Evolutionary conservation across 306 rosid species (phyloP), one percentile per base, ranked within the genome.

Genomic region (Quercus alba): DNA sequence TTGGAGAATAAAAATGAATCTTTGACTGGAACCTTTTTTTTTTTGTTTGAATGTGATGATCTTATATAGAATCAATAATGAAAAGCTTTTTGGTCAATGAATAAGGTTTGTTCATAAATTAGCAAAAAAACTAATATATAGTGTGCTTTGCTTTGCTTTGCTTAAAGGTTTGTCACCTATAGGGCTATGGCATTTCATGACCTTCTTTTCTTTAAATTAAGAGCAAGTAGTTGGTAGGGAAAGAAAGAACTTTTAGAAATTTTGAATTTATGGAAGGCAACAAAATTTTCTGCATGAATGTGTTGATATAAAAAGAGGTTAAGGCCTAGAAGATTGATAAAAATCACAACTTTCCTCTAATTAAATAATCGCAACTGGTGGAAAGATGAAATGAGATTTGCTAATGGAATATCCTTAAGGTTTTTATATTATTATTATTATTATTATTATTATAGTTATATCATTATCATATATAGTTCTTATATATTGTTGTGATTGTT

Each of bases 261-360:
- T 77, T 85, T 85, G 88, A 85, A 81, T 30, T 63, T 72, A 79
- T 41, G 78, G 76, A 85, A 87, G 75, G 56, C 78, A 79, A 87
- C 84, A 81, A 79, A 31, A 17, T 6, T 52, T 17, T 18, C 52
- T 66, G 46, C 54, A 76, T 18, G 30, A 38, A 25, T 49, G 23
- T 44, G 31, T 17, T 18, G 23, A 57, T 12, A 15, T 23, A 25
- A 26, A 44, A 68, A 56, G 1, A 1, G 46, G 63, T 3, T 2
- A 21, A 8, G 26, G 28, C 4, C 17, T 12, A 49, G 54, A 12
- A 49, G 15, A 49, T 12, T 49, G 17, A 49, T 49, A 10, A 12
- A 49, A 49, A 49, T 49, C 54, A 49, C 54, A 49, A 49, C 4
- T 49, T 49, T 49, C 15, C 54, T 12, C 54, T 49, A 86, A 74